Evolutionary conservation across 805 yeast species (phyloP).

Genomic region (Saccharomycopsis sp.): DNA sequence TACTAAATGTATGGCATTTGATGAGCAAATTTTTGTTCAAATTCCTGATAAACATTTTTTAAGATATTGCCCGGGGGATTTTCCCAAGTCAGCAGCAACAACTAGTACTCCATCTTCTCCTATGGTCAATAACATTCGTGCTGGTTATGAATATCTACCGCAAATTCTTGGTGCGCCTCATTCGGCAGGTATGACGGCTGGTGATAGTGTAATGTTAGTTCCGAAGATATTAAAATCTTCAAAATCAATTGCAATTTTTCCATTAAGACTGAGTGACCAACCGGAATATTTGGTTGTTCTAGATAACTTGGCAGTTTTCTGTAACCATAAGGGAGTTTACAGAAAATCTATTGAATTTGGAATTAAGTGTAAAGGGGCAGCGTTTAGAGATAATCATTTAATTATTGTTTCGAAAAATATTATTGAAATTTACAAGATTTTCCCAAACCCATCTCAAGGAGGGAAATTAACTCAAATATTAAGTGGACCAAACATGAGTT

Average conservation of each 20-base stretch:
- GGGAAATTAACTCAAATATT: slow-evolving; percentile 2
- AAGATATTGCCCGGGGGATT: no score
- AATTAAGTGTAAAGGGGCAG: slow-evolving; percentile 1
- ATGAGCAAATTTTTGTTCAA: no score
- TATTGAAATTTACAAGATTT: slow-evolving; percentile 2
- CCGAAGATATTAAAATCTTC: background rate
- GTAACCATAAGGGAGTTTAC: slow-evolving; percentile 2
- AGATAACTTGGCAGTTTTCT: slow-evolving; percentile 4
- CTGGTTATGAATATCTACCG: no score
- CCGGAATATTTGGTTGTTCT: slow-evolving; percentile 5
- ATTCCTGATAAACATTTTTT: no score
- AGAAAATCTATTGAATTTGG: slow-evolving; percentile 6
- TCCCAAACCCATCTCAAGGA: background rate
- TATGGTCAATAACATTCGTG: no score
- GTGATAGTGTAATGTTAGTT: no score
- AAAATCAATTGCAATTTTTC: slow-evolving; percentile 1
- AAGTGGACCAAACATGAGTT: slow-evolving; percentile 2
- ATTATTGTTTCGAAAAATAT: background rate
- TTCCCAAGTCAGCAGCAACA: no score
- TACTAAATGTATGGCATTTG: no score
- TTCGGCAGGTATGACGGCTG: no score
- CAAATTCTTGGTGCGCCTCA: no score
- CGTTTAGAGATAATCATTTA: slow-evolving; percentile 5
- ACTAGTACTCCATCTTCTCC: no score
- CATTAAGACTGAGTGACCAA: no score